Evolutionary conservation across 805 yeast species (phyloP).

Genomic region (Candida caryicola): DNA sequence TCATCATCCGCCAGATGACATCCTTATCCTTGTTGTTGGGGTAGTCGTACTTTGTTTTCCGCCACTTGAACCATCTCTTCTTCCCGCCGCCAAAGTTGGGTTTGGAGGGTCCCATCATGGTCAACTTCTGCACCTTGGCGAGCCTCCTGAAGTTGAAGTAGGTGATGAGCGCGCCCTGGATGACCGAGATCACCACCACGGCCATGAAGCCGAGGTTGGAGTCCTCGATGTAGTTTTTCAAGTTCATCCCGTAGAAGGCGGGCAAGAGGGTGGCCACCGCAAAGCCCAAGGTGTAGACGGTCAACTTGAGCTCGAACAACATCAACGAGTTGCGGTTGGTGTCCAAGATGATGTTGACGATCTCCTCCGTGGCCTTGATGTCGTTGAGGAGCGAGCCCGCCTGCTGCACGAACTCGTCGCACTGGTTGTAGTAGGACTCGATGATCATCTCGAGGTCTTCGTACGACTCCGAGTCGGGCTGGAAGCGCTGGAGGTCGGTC

Average conservation of each 20-base stretch:
- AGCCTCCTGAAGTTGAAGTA: slow-evolving; percentile 54
- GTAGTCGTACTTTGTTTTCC: slow-evolving; percentile 23
- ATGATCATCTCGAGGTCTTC: slow-evolving; percentile 84
- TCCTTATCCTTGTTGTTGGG: slow-evolving; percentile 39
- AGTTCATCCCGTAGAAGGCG: slow-evolving; percentile 87
- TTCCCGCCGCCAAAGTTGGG: background rate
- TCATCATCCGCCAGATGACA: slow-evolving; percentile 44
- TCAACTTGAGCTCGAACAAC: slow-evolving; percentile 79
- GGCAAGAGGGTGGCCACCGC: slow-evolving; percentile 83
- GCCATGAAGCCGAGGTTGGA: slow-evolving; percentile 59
- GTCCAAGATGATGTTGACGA: slow-evolving; percentile 85
- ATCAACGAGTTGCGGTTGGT: slow-evolving; percentile 87
- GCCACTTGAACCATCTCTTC: slow-evolving; percentile 1
- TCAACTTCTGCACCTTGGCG: slow-evolving; percentile 60
- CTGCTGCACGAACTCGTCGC: slow-evolving; percentile 91
- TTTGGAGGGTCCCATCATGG: slow-evolving; percentile 46
- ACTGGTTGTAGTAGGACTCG: slow-evolving; percentile 86
- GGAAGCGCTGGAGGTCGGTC: slow-evolving; percentile 36
- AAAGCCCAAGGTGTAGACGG: slow-evolving; percentile 80
- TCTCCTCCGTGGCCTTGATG: slow-evolving; percentile 87
- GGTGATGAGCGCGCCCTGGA: slow-evolving; percentile 56
- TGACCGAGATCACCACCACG: slow-evolving; percentile 50
- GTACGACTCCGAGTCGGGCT: slow-evolving; percentile 23
- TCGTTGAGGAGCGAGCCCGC: slow-evolving; percentile 80
- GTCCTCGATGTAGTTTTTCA: slow-evolving; percentile 75